A percentile compares a stretch with the other conserved stretches of the same genome.
Evolutionary conservation across 108 stramenopile genomes (phyloP).

Genomic region (Cyclotella sp.): DNA sequence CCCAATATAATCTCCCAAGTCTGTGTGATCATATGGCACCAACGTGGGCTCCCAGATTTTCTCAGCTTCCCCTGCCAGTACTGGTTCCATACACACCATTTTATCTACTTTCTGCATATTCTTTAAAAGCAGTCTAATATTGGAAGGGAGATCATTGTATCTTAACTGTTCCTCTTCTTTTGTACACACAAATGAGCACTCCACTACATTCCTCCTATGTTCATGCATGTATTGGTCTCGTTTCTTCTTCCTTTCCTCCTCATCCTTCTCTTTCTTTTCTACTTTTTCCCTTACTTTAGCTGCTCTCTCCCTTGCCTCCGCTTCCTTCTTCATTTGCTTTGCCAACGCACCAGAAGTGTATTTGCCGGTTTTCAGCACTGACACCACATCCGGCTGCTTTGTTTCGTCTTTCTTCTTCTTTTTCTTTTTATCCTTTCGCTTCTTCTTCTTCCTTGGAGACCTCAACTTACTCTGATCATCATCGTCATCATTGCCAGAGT

Average conservation of each 20-base stretch:
- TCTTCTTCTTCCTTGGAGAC: neutral
- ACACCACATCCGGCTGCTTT: neutral
- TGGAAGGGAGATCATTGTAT: neutral
- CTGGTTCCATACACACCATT: slow-evolving; percentile 2
- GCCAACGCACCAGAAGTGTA: neutral
- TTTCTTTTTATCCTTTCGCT: slow-evolving; percentile 9
- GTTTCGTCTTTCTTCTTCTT: neutral
- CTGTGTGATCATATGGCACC: slow-evolving; percentile 6
- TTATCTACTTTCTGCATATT: slow-evolving; percentile 13
- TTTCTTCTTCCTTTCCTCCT: neutral
- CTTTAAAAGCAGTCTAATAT: neutral
- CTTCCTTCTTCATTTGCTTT: neutral
- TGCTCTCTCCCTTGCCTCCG: neutral
- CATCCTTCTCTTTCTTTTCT: neutral
- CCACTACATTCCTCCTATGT: neutral
- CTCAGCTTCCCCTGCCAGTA: neutral
- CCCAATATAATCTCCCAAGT: neutral
- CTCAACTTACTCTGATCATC: neutral
- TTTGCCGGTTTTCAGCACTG: neutral
- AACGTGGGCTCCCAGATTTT: neutral
- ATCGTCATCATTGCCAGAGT: slow-evolving; percentile 3
- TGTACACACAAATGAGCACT: neutral
- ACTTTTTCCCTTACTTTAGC: neutral
- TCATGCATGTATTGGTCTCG: neutral
- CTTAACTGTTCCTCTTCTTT: neutral